Evolutionary conservation across 2,329 filamentous ascomycete genomes (phyloP).

Genomic region (Talaromyces islandicus): DNA sequence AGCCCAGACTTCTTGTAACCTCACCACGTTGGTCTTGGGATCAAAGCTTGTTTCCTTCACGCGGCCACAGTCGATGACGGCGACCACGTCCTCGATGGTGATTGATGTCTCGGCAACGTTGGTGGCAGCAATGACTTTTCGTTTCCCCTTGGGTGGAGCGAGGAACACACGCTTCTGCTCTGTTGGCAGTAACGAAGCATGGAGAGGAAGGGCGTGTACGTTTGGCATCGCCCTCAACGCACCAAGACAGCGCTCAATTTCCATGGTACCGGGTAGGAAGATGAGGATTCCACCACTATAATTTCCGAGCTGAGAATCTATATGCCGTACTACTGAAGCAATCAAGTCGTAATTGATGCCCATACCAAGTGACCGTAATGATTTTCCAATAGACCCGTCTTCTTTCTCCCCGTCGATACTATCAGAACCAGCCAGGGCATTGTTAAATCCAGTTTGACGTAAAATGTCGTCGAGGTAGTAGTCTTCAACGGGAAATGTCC

Average conservation of each 20-base stretch:
- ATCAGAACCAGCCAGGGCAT: constrained; percentile 13
- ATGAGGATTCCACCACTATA: constrained; percentile 87
- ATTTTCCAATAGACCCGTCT: constrained; percentile 55
- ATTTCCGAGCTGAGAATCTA: constrained; percentile 68
- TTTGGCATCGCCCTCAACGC: constrained; percentile 59
- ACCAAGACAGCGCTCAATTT: constrained; percentile 77
- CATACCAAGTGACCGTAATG: constrained; percentile 67
- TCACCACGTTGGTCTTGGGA: constrained; percentile 85
- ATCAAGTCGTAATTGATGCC: constrained; percentile 91
- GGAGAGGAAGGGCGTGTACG: constrained; percentile 76
- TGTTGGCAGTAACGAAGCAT: constrained; percentile 81
- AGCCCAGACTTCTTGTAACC: constrained; percentile 90
- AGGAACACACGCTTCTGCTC: constrained; percentile 87
- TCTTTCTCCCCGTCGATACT: constrained; percentile 33
- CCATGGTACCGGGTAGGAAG: constrained; percentile 84
- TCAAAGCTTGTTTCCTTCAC: constrained; percentile 98
- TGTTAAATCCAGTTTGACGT: constrained; percentile 66
- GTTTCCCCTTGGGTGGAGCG: constrained; percentile 66
- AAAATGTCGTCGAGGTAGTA: constrained; percentile 86
- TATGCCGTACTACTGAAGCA: constrained; percentile 69
- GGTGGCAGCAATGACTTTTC: constrained; percentile 90
- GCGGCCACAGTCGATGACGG: constrained; percentile 88
- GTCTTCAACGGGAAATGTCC: constrained; percentile 85
- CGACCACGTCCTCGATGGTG: constrained; percentile 95
- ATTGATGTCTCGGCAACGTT: constrained; percentile 98